Conservation (phyloP, 164 flowering plant species). For the Umbilicus rupestris region DNA sequence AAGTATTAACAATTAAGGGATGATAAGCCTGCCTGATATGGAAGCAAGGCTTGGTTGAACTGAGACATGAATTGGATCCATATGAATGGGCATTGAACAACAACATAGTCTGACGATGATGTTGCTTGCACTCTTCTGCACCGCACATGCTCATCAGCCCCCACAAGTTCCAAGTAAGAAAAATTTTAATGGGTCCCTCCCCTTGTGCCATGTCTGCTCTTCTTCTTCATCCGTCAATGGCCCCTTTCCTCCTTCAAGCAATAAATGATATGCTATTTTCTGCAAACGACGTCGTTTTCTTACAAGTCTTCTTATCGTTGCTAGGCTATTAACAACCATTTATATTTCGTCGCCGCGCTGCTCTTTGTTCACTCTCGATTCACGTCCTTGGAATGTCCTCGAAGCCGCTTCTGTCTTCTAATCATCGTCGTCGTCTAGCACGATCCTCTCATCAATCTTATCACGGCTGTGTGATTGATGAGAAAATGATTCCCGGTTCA, state of each 20-base stretch:
- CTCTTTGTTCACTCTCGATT: no score
- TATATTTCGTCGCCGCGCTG: no score
- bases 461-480: neutral
- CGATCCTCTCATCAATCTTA: neutral
- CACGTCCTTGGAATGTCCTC: no score
- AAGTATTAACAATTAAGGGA: neutral
- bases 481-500: neutral
- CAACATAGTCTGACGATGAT: neutral
- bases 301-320: no score
- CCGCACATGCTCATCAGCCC: neutral
- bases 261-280: no score
- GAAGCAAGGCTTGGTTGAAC: neutral
- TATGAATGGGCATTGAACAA: neutral
- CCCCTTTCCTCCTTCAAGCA: neutral
- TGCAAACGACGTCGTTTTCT: no score
- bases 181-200: neutral
- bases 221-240: neutral
- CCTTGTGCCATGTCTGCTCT: neutral
- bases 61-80: no score
- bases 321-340: no score
- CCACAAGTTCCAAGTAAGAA: conserved; percentile 2
- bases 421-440: no score
- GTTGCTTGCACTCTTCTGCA: neutral
- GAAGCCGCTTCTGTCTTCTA: no score
- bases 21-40: neutral